Percentiles rank a stretch among this genome's conserved stretches.
phyloP scores from a whole-genome alignment of 257 asterid species.

The Ballota nigra region DNA sequence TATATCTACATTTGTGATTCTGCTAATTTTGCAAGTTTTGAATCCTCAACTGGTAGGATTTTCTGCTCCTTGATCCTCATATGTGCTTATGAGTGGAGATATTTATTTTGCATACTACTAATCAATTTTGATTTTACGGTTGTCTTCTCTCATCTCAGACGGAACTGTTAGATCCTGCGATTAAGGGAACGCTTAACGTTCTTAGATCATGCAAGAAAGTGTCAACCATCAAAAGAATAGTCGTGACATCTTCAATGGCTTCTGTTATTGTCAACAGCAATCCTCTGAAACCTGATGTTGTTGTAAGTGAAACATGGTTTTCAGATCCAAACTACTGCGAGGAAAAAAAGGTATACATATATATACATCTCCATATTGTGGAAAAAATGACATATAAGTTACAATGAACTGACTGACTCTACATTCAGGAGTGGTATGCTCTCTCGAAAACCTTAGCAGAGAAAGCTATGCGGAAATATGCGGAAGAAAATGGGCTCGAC shows the following conservation, averaged over 20 bases:
- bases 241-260: slow-evolving; percentile 58
- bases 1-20: too few relatives aligned
- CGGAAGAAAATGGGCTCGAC: slow-evolving; percentile 47
- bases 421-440: slow-evolving; percentile 40
- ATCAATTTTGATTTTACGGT: not conserved
- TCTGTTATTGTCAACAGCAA: slow-evolving; percentile 28
- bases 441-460: slow-evolving; percentile 65
- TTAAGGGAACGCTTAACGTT: slow-evolving; percentile 62
- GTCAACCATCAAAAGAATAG: slow-evolving; percentile 43
- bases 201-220: slow-evolving; percentile 52
- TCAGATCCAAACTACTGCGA: slow-evolving; percentile 27
- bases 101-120: not conserved
- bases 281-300: slow-evolving; percentile 27
- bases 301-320: slow-evolving; percentile 45
- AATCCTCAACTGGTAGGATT: too few relatives aligned
- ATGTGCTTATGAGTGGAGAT: not conserved
- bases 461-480: slow-evolving; percentile 54
- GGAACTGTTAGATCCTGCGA: slow-evolving; percentile 62
- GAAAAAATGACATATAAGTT: not conserved
- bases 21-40: too few relatives aligned
- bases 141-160: slow-evolving; percentile 28
- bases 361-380: not conserved
- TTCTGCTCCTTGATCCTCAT: too few relatives aligned
- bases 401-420: not conserved
- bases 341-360: slow-evolving; percentile 42